Conservation (phyloP, 78 protist species). For the Dictyostelium capitatum region DNA sequence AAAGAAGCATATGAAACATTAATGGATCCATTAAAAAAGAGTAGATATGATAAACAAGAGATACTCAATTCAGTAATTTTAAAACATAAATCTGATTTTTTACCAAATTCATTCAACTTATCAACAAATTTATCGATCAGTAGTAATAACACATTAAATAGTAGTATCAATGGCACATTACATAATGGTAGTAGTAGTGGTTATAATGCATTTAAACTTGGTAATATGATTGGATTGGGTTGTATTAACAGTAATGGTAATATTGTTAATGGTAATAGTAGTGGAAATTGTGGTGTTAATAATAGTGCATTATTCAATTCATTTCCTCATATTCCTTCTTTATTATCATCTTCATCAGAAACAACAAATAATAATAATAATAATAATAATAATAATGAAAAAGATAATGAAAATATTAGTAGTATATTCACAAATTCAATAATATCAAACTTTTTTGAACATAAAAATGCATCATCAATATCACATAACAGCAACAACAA, state of each 20-base stretch:
- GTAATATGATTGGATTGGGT: no score
- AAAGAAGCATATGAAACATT: conserved; percentile 30
- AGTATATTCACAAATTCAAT: background rate
- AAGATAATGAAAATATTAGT: background rate
- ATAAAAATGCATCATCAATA: background rate
- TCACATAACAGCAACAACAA: background rate
- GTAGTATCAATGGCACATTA: background rate
- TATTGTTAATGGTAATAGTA: background rate
- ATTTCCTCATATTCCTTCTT: background rate
- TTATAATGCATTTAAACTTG: background rate
- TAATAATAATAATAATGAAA: no score
- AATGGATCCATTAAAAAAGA: conserved; percentile 18
- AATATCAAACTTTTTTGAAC: conserved; percentile 9
- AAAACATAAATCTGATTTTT: background rate
- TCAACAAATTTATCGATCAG: background rate
- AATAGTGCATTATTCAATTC: conserved; percentile 8
- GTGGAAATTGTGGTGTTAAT: background rate
- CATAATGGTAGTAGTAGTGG: background rate
- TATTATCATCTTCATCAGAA: background rate
- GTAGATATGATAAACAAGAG: background rate
- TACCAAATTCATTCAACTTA: background rate
- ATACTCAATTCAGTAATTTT: background rate
- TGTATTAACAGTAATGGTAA: background rate
- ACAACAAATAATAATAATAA: background rate
- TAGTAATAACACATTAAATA: background rate